Base-by-base conservation (phyloP, 306 rosid species). In the Medicago arabica region DNA sequence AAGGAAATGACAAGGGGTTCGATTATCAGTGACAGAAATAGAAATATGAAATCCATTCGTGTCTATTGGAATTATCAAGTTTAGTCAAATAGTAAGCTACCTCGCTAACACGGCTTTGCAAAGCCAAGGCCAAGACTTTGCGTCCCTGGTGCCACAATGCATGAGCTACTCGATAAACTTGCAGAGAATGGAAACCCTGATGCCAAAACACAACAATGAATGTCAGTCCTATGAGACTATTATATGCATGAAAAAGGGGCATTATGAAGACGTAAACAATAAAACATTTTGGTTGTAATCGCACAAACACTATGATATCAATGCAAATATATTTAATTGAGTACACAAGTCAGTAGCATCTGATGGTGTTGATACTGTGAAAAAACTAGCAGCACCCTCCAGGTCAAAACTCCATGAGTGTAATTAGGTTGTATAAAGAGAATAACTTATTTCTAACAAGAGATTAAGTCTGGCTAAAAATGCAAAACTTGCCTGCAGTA, bases 71-170 rank as follows among this genome's bases (percentile, higher is more conserved):
- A 17, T 53, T 34, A n/a, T 75, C 47, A 74, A 44, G 60, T 65
- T 72, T 78, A 71, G 70, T 44, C 19, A 47, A 82, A 28, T 71
- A 81, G 67, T 76, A 64, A 78, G 71, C 59, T 72, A 94, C 98
- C 97, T 95, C 98, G 23, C 90, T 95, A 18, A 85, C 85, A 41
- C 96, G 96, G 72, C 97, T 95, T 84, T 95, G 98, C 69, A 95
- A 80, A 67, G 97, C 96, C 75, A 85, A 77, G 47, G 97, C 97
- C 86, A 95, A 83, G 51, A 95, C 82, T 85, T 70, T 85, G 77
- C 97, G 91, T 57, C 97, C 98, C 75, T 82, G 90, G 70, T 43
- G 73, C 98, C 98, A 90, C 77, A 95, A 70, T 11, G 85, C 78
- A 83, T 94, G 98, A 41, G 96, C 94, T 39, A 95, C 87, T 80